Evolutionary conservation across 1,284 basidiomycete species (phyloP), one percentile per base, ranked within the genome.

Genomic region (Hypsizygus ulmarius): DNA sequence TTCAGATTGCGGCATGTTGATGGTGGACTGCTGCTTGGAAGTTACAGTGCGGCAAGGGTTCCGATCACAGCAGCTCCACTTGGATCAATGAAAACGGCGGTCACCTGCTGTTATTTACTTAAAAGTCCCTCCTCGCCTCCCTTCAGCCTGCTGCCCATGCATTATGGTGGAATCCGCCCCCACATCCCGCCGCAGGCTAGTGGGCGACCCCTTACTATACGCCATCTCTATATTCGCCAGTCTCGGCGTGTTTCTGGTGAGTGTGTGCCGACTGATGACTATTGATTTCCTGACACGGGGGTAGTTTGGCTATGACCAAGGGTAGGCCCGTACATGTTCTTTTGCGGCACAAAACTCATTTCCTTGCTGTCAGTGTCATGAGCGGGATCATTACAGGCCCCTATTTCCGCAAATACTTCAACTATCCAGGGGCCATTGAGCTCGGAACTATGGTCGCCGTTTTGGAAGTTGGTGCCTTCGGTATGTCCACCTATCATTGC

Each of bases 321-420:
- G 92, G 91, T 92, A 63, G 54, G 72, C 55, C 11, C 33, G 38
- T 33, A 29, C 43, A 34, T 21, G 41, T 21, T 32, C 28, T 7
- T 41, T 36, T 36, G 42, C 1, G 28, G 10, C 39, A 5, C 28
- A 5, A 3, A 33, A 44, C 41, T 41, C 35, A 19, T 45, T 39
- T 35, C 39, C 11, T 39, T 59, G 48, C 30, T 60, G 61, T 41
- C 58, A 87, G 88, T 51, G 87, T 91, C 63, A 91, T 91, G 87
- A 90, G 85, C 56, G 93, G 93, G 27, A 86, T 97, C 60, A 96
- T 98, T 66, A 98, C 95, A 15, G 91, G 92, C 0, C 92, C 93
- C 19, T 83, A 94, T 66, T 97, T 97, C 70, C 83, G 80, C 59
- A 78, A 81, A 51, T 90, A 79, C 67, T 93, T 96, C 72, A 74